Base-by-base conservation (phyloP, 331 rosid species). In the Quercus tomentella region DNA sequence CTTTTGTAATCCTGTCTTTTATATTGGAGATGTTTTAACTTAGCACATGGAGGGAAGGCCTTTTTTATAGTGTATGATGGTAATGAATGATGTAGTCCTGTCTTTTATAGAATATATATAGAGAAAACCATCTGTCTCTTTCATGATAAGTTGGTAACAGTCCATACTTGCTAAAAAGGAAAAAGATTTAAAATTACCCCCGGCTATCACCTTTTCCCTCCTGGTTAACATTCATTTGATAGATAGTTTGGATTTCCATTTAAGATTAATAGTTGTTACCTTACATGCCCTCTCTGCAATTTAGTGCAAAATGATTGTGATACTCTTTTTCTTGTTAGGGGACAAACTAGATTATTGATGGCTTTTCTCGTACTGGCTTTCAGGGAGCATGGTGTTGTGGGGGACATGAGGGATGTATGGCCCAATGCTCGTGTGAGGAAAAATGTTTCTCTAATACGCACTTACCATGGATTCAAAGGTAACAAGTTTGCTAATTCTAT, bases 341-440 rank as follows among this genome's bases (percentile, higher is more conserved):
- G 41, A 66, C n/a, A 4, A 25, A 79, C 76, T 56, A 7, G 65
- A 70, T 67, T 30, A 69, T 75, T 84, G 56, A 20, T 67, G 43
- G 21, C 73, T 77, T 37, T 73, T 82, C 61, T 61, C 83, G 62
- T 68, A 25, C 69, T 65, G 82, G 75, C 49, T 60, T 61, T 76
- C 96, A 96, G 98, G 85, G 99, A 96, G 83, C 98, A 92, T 49
- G 99, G 99, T 80, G 97, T 89, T 23, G 97, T 96, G 9, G 99
- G 99, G 77, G 99, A 96, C 82, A 91, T 93, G 99, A 88, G 98
- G 87, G 99, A 96, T 76, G 86, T 90, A 23, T 93, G 99, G 99
- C 98, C 99, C 7, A 90, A 92, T 66, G 93, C 98, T 5, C 96
- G 94, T 22, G 88, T 89, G 67, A 93, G 99, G 85, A 96, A 96